phyloP scores from a whole-genome alignment of 2,329 filamentous ascomycete genomes.

The Bertia moriformis region DNA sequence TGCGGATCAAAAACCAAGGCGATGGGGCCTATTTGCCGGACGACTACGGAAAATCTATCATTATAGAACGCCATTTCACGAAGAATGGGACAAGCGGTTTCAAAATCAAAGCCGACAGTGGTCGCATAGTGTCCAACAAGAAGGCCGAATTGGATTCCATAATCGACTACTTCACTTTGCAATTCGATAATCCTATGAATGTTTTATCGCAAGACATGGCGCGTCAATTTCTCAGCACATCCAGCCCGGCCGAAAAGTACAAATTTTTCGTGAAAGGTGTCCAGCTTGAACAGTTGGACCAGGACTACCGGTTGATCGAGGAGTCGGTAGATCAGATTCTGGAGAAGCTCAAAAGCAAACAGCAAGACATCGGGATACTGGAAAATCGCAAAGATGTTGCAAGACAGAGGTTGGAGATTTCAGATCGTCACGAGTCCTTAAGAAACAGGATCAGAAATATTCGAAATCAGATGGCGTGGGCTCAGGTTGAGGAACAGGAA shows the following conservation, averaged over 20 bases:
- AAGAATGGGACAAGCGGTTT: conserved; percentile 39
- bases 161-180: conserved; percentile 48
- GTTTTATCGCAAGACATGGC: conserved; percentile 56
- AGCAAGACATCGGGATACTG: conserved; percentile 31
- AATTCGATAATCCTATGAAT: conserved; percentile 60
- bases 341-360: conserved; percentile 28
- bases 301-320: conserved; percentile 46
- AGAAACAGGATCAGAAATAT: conserved; percentile 27
- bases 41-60: conserved; percentile 45
- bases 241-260: conserved; percentile 49
- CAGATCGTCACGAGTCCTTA: conserved; percentile 33
- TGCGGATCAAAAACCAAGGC: conserved; percentile 52
- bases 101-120: conserved; percentile 43
- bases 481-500: conserved; percentile 44
- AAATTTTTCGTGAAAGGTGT: conserved; percentile 57
- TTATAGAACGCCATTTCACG: conserved; percentile 48
- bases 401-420: conserved; percentile 29
- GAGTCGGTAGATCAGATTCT: conserved; percentile 39
- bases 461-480: conserved; percentile 41
- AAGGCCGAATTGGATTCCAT: conserved; percentile 51
- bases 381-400: conserved; percentile 29
- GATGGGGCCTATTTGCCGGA: conserved; percentile 41
- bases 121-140: conserved; percentile 42
- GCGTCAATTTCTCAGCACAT: conserved; percentile 49
- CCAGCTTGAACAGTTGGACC: conserved; percentile 48